These are phyloP conservation scores for Penicillium sp. DNA, from an alignment of 2,329 filamentous ascomycete species.

Conservation along the genomic window DNA sequence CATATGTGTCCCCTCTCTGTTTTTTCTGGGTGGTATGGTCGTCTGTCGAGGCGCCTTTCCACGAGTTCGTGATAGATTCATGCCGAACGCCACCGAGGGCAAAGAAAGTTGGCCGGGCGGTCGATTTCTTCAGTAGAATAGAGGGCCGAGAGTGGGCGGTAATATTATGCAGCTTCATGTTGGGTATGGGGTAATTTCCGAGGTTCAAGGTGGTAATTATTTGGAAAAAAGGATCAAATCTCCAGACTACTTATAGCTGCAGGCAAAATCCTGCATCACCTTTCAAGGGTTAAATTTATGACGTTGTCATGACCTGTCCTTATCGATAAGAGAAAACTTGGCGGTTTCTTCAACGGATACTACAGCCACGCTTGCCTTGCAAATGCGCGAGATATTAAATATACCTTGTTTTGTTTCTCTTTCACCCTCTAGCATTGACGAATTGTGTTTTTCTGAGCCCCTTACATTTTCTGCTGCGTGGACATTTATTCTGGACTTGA, in stretches of 20 bases:
- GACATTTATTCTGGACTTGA: background rate
- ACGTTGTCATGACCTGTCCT: background rate
- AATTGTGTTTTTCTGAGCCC: background rate
- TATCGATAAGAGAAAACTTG: background rate
- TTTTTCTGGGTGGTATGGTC: constrained; percentile 36
- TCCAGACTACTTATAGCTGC: background rate
- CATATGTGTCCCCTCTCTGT: constrained; percentile 33
- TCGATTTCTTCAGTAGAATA: constrained; percentile 16
- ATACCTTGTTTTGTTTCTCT: background rate
- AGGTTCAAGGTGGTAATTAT: background rate
- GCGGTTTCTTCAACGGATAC: background rate
- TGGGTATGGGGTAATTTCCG: background rate
- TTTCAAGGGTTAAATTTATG: background rate
- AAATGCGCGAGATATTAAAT: background rate
- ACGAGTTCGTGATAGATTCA: constrained; percentile 27
- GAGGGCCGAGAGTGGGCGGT: background rate
- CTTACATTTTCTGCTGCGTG: background rate
- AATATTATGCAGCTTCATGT: background rate
- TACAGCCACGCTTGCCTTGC: background rate
- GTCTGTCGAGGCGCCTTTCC: constrained; percentile 34
- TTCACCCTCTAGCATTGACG: background rate
- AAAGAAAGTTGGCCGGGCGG: constrained; percentile 13
- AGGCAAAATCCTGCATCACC: background rate
- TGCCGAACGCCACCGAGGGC: constrained; percentile 16
- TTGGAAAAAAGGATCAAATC: background rate